These are phyloP conservation scores for Microdochium trichocladiopsis DNA, from an alignment of 2,329 filamentous ascomycete species.

Conservation along the genomic window DNA sequence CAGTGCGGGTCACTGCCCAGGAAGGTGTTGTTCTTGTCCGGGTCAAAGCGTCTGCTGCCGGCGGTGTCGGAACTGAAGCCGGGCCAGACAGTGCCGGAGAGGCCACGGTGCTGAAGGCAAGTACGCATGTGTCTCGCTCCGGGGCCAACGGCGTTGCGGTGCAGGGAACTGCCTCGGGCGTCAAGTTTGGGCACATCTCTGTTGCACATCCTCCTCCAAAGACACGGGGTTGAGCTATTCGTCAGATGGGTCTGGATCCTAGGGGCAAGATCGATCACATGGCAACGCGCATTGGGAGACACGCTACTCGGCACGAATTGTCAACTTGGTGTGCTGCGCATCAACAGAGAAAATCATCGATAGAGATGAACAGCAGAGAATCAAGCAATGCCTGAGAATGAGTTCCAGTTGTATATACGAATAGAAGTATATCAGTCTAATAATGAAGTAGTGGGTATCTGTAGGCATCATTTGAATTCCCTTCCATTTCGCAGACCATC, in stretches of 20 bases:
- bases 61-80: neutral
- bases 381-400: too few species aligned
- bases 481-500: neutral
- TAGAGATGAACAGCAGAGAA: too few species aligned
- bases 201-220: constrained; percentile 12
- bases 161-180: constrained; percentile 5
- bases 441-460: neutral
- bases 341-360: too few species aligned
- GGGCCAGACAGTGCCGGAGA: neutral
- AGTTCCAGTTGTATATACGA: too few species aligned
- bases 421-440: too few species aligned
- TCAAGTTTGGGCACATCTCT: constrained; percentile 17
- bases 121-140: constrained; percentile 8
- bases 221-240: neutral
- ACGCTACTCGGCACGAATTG: too few species aligned
- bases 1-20: neutral
- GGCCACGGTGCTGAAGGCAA: too few species aligned
- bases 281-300: too few species aligned
- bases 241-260: too few species aligned
- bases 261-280: too few species aligned
- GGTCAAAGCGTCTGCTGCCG: neutral
- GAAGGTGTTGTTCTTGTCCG: neutral
- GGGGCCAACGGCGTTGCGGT: constrained; percentile 19
- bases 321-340: too few species aligned
- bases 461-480: neutral